phyloP scores from a whole-genome alignment of 164 flowering plant genomes.

The Nymphaea colorata region DNA sequence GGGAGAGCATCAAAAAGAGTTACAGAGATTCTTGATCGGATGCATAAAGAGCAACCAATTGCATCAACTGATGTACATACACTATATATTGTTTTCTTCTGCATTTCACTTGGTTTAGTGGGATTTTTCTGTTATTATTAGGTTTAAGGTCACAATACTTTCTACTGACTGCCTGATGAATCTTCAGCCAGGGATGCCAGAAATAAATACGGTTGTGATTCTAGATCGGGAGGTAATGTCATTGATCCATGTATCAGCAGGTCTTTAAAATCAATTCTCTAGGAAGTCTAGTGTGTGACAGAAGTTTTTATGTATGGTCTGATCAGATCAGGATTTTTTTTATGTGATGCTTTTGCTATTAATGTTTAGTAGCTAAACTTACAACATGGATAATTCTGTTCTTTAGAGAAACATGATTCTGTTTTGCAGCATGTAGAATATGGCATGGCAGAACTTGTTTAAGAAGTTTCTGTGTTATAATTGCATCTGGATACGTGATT shows the following conservation, averaged over 20 bases:
- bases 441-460: not conserved
- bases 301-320: no score
- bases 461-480: no score
- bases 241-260: no score
- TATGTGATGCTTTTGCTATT: no score
- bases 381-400: no score
- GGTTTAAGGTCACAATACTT: not conserved
- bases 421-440: not conserved
- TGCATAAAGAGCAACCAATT: constrained; percentile 91
- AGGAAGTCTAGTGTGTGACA: no score
- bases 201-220: constrained; percentile 77
- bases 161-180: constrained; percentile 7
- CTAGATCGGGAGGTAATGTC: constrained; percentile 78
- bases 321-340: no score
- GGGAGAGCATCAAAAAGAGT: constrained; percentile 86
- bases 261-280: no score
- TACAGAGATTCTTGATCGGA: constrained; percentile 65
- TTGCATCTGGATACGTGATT: no score
- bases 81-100: not conserved
- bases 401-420: no score
- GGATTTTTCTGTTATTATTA: not conserved
- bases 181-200: constrained; percentile 60
- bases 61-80: constrained; percentile 55
- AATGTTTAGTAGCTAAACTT: no score
- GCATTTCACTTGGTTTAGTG: not conserved